These are phyloP conservation scores for Aquilaria sinensis DNA, from an alignment of 345 rosid genomes.

Conservation along the genomic window DNA sequence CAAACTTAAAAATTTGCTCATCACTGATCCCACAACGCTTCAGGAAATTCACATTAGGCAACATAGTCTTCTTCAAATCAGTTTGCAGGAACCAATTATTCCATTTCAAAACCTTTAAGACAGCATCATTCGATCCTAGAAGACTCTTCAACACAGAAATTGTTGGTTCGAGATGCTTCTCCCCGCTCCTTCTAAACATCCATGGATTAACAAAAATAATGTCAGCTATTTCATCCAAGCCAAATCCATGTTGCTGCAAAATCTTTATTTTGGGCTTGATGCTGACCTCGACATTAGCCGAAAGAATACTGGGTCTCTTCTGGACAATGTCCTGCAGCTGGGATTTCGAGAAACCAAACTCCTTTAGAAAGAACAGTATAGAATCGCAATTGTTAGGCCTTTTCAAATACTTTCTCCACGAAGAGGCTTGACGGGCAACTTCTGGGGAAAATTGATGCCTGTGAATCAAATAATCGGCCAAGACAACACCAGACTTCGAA, in stretches of 20 bases:
- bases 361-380: conserved; percentile 20
- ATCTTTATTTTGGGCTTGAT: conserved; percentile 27
- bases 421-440: conserved; percentile 17
- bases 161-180: conserved; percentile 9
- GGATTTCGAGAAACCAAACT: conserved; percentile 22
- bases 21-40: conserved; percentile 20
- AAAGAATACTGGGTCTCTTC: conserved; percentile 14
- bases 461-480: conserved; percentile 21
- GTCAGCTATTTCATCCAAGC: conserved; percentile 8
- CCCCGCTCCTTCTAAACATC: conserved; percentile 19
- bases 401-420: conserved; percentile 1
- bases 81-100: conserved; percentile 15
- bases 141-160: conserved; percentile 15
- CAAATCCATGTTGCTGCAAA: conserved; percentile 22
- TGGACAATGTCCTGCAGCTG: conserved; percentile 16
- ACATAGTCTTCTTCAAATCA: conserved; percentile 26
- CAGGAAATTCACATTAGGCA: conserved; percentile 21
- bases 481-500: conserved; percentile 3
- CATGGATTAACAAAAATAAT: conserved; percentile 21
- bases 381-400: conserved; percentile 13
- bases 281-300: conserved; percentile 8
- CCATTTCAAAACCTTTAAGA: conserved; percentile 12
- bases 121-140: conserved; percentile 16
- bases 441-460: conserved; percentile 23
- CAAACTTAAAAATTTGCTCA: conserved; percentile 14